Evolutionary conservation across 1,139 yeast species (phyloP), one percentile per base, ranked within the genome.

Genomic region (Suhomyces taliae): DNA sequence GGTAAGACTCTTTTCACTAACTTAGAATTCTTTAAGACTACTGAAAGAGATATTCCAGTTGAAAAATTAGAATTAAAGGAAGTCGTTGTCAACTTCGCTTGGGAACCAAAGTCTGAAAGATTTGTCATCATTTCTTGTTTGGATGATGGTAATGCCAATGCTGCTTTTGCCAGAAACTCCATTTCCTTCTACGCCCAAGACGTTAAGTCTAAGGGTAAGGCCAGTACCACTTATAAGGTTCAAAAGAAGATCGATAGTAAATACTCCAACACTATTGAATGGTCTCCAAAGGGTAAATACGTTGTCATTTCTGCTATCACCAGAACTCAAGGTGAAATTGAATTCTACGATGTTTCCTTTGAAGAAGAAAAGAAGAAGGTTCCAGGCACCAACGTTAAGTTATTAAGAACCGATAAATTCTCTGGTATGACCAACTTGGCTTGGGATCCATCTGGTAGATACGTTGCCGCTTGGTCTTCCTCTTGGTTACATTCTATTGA

Each of bases 361-460:
- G 90, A 79, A 66, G 90, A 90, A 59, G 62, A 54, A 41, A 61
- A 66, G 56, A 68, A 67, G 53, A 76, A 76, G 58, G 76, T 74
- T 47, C 76, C 76, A 40, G 70, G 74, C 26, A 83, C 85, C 43
- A 81, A 81, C 55, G 78, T 87, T 55, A 83, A 85, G 64, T 78
- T 79, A 57, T 74, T 87, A 57, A 83, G 81, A 55, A 71, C 80
- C 40, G 86, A 84, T 50, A 82, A 81, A 58, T 87, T 78, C 64
- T 77, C 81, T 49, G 96, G 96, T 53, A 81, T 91, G 75, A 87
- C 97, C 46, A 90, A 87, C 64, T 66, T 90, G 53, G 76, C 85
- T 47, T 95, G 99, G 99, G 99, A 95, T 67, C 95, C 97, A 49
- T 87, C 96, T 39, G 99, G 99, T 57, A 82, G 98, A 69, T 90